phyloP scores from a whole-genome alignment of 164 flowering plant genomes.

The Annona squamosa region DNA sequence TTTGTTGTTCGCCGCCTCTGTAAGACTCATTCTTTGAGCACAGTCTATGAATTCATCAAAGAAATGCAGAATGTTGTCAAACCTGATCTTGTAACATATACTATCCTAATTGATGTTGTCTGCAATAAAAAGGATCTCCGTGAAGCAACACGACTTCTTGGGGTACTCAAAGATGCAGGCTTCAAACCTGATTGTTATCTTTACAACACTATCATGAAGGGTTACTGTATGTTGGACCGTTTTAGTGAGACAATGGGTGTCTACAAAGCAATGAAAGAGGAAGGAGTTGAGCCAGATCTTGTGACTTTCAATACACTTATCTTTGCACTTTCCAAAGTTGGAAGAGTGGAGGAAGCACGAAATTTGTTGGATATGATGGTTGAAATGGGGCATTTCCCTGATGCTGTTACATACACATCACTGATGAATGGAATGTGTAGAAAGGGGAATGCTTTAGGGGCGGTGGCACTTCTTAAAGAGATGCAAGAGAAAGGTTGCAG shows the following conservation, averaged over 20 bases:
- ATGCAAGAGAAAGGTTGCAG: conserved; percentile 72
- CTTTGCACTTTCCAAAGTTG: conserved; percentile 74
- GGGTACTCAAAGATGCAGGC: conserved; percentile 45
- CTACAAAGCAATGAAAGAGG: conserved; percentile 69
- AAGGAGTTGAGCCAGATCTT: conserved; percentile 71
- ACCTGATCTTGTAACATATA: conserved; percentile 78
- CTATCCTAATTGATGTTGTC: conserved; percentile 78
- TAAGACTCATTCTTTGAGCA: conserved; percentile 42
- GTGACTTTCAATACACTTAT: conserved; percentile 82
- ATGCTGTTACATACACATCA: conserved; percentile 75
- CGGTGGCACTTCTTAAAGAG: conserved; percentile 53
- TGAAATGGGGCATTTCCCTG: conserved; percentile 65
- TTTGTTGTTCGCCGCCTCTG: conserved; percentile 59
- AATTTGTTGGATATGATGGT: conserved; percentile 59
- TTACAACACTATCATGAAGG: conserved; percentile 93
- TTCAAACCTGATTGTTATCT: conserved; percentile 78
- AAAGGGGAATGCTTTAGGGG: conserved; percentile 63
- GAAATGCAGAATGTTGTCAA: conserved; percentile 41
- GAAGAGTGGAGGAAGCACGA: conserved; percentile 61
- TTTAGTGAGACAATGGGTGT: conserved; percentile 64
- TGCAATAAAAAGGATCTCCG: conserved; percentile 69
- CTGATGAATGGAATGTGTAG: conserved; percentile 96
- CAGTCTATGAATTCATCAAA: conserved; percentile 49
- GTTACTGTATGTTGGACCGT: conserved; percentile 51
- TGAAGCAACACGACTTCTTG: conserved; percentile 58